Conservation (phyloP, 2,329 filamentous ascomycete species). For the Mycogone perniciosa region DNA sequence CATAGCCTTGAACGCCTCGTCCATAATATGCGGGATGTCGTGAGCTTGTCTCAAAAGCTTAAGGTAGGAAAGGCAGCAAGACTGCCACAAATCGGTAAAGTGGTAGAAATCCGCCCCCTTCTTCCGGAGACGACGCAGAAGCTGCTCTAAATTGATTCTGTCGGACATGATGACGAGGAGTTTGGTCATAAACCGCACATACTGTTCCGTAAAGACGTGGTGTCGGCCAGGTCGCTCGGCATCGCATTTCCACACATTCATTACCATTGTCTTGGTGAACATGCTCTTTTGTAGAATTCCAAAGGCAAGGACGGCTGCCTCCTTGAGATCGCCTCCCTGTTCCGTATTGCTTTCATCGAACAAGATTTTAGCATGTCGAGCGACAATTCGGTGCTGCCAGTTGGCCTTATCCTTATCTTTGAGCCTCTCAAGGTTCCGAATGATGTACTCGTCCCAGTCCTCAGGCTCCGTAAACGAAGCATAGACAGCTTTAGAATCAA, state of each 20-base stretch:
- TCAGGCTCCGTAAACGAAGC: slow-evolving; percentile 41
- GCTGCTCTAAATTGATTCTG: slow-evolving; percentile 65
- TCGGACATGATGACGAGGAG: slow-evolving; percentile 71
- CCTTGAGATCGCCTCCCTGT: slow-evolving; percentile 37
- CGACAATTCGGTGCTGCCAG: slow-evolving; percentile 90
- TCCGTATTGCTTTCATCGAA: slow-evolving; percentile 38
- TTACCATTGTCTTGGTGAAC: slow-evolving; percentile 91
- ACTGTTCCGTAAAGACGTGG: slow-evolving; percentile 85
- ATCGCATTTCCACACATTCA: slow-evolving; percentile 94
- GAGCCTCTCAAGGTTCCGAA: slow-evolving; percentile 44
- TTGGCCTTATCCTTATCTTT: slow-evolving; percentile 80
- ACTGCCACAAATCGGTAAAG: slow-evolving; percentile 54
- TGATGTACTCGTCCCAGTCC: slow-evolving; percentile 52
- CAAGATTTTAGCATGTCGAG: slow-evolving; percentile 57
- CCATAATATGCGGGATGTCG: slow-evolving; percentile 38
- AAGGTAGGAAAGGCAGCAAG: slow-evolving; percentile 48
- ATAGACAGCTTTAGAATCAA: slow-evolving; percentile 29
- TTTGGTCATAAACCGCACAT: slow-evolving; percentile 73
- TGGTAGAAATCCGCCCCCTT: slow-evolving; percentile 70
- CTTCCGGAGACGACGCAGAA: slow-evolving; percentile 73
- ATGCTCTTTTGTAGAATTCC: slow-evolving; percentile 64
- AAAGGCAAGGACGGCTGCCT: slow-evolving; percentile 72
- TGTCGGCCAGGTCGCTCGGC: slow-evolving; percentile 77
- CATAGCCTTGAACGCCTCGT: slow-evolving; percentile 51
- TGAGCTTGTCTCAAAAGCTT: slow-evolving; percentile 46